These are phyloP conservation scores for Simplicillium sp. DNA, from an alignment of 2,329 filamentous ascomycete species.

Conservation along the genomic window DNA sequence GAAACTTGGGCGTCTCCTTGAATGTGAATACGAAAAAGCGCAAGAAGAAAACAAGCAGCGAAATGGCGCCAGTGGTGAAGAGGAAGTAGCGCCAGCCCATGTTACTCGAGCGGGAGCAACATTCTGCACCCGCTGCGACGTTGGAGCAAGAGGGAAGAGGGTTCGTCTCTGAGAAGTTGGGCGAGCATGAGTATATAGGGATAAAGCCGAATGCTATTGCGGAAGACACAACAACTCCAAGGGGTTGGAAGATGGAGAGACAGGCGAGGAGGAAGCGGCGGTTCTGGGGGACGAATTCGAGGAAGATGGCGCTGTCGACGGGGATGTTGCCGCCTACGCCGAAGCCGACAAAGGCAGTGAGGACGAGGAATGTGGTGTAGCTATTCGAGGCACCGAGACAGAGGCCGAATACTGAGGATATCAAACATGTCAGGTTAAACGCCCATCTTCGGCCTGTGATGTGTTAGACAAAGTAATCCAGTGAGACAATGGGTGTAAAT, in stretches of 20 bases:
- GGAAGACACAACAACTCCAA: constrained; percentile 41
- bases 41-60: constrained; percentile 30
- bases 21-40: constrained; percentile 38
- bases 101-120: constrained; percentile 30
- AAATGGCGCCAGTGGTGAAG: constrained; percentile 32
- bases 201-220: constrained; percentile 44
- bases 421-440: constrained; percentile 49
- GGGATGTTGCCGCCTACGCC: constrained; percentile 45
- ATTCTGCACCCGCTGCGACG: constrained; percentile 14
- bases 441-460: constrained; percentile 37
- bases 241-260: constrained; percentile 44
- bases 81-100: constrained; percentile 42
- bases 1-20: constrained; percentile 35
- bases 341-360: constrained; percentile 45
- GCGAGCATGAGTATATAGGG: constrained; percentile 37
- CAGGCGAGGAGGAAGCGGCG: constrained; percentile 41
- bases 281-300: constrained; percentile 43
- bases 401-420: constrained; percentile 42
- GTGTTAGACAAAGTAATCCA: background rate
- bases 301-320: constrained; percentile 44
- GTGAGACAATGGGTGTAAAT: too few species aligned
- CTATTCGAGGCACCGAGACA: constrained; percentile 37
- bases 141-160: constrained; percentile 33
- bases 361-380: constrained; percentile 39
- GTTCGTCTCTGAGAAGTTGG: constrained; percentile 34